phyloP scores from a whole-genome alignment of 495 filamentous ascomycete genomes.

The Pseudotulostoma volvatum region DNA sequence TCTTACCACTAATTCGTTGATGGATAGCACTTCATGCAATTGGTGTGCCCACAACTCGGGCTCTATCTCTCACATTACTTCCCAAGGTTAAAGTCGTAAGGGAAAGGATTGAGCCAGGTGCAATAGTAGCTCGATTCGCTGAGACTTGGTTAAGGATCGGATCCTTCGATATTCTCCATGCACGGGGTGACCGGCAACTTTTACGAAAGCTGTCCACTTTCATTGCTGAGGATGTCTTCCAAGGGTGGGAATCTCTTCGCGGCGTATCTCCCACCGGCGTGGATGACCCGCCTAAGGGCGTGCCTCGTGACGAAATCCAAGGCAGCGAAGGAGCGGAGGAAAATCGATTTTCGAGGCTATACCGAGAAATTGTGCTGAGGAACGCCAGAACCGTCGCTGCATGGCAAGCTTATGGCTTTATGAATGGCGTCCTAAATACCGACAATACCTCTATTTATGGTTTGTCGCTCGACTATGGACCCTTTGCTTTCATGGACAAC shows the following conservation, averaged over 20 bases:
- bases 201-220: conserved; percentile 63
- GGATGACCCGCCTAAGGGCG: conserved; percentile 26
- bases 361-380: conserved; percentile 68
- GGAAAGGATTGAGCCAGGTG: conserved; percentile 81
- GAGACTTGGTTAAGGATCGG: conserved; percentile 82
- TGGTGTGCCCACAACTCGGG: conserved; percentile 70
- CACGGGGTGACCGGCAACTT: conserved; percentile 59
- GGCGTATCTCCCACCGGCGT: conserved; percentile 30
- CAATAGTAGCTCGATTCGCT: conserved; percentile 84
- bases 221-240: conserved; percentile 69
- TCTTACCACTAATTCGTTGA: conserved; percentile 2
- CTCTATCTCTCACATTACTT: conserved; percentile 61
- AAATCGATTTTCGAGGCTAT: conserved; percentile 75
- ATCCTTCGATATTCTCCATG: conserved; percentile 77
- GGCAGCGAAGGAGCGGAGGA: conserved; percentile 48
- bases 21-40: conserved; percentile 52
- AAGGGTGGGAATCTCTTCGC: conserved; percentile 68
- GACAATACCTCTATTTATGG: conserved; percentile 91
- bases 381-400: conserved; percentile 81
- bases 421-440: conserved; percentile 92
- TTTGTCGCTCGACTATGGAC: conserved; percentile 81
- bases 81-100: conserved; percentile 56
- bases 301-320: conserved; percentile 42
- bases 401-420: conserved; percentile 97
- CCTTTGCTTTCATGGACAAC: conserved; percentile 91